Evolutionary conservation across 2,329 filamentous ascomycete genomes (phyloP).

Genomic region (Fusarium annulatum): DNA sequence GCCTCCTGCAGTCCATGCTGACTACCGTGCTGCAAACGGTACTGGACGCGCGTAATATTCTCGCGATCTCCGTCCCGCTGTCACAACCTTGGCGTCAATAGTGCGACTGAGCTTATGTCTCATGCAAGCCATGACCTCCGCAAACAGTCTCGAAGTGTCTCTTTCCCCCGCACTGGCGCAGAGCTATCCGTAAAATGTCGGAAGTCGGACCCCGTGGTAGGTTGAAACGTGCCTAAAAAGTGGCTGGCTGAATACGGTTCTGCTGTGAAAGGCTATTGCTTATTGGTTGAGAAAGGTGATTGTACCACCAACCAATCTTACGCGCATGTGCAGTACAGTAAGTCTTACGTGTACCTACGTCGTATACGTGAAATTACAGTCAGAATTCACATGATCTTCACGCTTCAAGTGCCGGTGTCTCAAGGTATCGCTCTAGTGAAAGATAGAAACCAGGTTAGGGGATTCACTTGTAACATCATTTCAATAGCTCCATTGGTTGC

Average conservation of each 20-base stretch:
- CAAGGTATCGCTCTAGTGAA: no score
- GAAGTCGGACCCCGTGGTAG: neutral
- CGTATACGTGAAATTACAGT: neutral
- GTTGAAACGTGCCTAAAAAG: neutral
- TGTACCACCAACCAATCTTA: neutral
- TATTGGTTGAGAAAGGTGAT: neutral
- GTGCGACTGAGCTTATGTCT: neutral
- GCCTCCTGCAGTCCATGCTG: neutral
- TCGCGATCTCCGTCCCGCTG: neutral
- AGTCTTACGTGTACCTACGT: slow-evolving; percentile 6
- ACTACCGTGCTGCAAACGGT: neutral
- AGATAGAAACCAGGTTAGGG: neutral
- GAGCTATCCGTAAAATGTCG: neutral
- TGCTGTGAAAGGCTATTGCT: neutral
- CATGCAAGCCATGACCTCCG: neutral
- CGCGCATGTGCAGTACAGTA: neutral
- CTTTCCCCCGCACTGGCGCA: neutral
- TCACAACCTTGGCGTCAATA: neutral
- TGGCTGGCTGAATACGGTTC: slow-evolving; percentile 9
- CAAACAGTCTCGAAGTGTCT: slow-evolving; percentile 11
- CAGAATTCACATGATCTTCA: neutral
- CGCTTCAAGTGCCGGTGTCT: no score
- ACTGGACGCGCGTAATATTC: neutral
- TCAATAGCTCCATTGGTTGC: neutral
- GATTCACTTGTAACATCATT: neutral